Evolutionary conservation across 2,329 filamentous ascomycete species (phyloP).

Genomic region (Beauveria medogensis): DNA sequence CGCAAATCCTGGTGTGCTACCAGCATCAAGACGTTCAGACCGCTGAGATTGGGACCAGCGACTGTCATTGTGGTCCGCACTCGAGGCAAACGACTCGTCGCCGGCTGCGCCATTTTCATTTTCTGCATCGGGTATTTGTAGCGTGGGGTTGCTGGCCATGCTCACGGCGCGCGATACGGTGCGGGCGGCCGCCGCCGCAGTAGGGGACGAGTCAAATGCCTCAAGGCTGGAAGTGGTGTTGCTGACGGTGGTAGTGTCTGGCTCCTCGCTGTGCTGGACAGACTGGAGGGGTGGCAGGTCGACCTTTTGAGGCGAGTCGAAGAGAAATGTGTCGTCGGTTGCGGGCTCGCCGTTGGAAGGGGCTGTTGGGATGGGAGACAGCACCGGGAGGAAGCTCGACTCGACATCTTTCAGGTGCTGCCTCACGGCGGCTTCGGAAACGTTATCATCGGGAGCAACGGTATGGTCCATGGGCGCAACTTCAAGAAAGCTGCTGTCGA

Average conservation of each 20-base stretch:
- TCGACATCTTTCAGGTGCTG: slow-evolving; percentile 56
- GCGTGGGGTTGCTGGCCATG: slow-evolving; percentile 27
- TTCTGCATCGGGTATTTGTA: slow-evolving; percentile 9
- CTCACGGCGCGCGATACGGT: slow-evolving; percentile 45
- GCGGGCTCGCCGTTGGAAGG: slow-evolving; percentile 26
- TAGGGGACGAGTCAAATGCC: slow-evolving; percentile 48
- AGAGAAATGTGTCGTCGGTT: slow-evolving; percentile 53
- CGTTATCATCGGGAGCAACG: slow-evolving; percentile 33
- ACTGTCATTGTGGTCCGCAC: slow-evolving; percentile 20
- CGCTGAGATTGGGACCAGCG: slow-evolving; percentile 23
- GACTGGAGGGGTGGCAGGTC: slow-evolving; percentile 16
- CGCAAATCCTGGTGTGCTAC: slow-evolving; percentile 37
- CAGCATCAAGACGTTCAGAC: slow-evolving; percentile 32
- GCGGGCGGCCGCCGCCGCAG: slow-evolving; percentile 45
- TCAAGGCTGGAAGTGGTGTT: slow-evolving; percentile 45
- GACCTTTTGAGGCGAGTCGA: slow-evolving; percentile 37
- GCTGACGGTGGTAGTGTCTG: slow-evolving; percentile 22
- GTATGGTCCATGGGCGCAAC: slow-evolving; percentile 29
- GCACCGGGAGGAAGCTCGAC: slow-evolving; percentile 53
- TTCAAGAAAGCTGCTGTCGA: slow-evolving; percentile 36
- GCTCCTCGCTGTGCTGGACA: slow-evolving; percentile 14
- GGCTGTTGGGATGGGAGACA: slow-evolving; percentile 47
- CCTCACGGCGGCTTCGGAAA: slow-evolving; percentile 45
- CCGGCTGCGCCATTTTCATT: slow-evolving; percentile 21
- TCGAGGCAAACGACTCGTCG: slow-evolving; percentile 24